A percentile compares a stretch with the other conserved stretches of the same genome.
Evolutionary conservation across 306 rosid genomes (phyloP).

Genomic region (Glycyrrhiza uralensis): DNA sequence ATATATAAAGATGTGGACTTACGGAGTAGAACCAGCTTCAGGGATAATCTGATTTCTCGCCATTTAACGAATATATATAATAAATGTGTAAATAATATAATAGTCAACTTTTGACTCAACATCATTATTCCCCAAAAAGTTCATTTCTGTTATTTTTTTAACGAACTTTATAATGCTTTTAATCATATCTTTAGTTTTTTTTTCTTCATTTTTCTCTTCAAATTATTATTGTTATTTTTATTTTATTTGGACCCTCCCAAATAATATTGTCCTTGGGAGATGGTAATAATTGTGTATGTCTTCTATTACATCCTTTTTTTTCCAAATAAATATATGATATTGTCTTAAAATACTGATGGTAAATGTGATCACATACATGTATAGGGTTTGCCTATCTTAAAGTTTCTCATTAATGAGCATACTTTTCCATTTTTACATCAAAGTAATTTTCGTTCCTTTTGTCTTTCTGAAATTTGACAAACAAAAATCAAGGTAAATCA

Average conservation of each 20-base stretch:
- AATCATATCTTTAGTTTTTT: neutral
- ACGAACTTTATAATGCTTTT: neutral
- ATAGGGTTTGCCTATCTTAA: neutral
- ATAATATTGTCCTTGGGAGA: neutral
- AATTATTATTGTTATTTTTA: neutral
- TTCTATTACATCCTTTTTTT: too few species aligned
- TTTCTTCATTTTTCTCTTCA: neutral
- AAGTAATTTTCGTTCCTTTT: neutral
- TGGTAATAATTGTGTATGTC: neutral
- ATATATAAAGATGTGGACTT: constrained; percentile 25
- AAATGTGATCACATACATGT: too few species aligned
- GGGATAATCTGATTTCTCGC: constrained; percentile 41
- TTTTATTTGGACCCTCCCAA: neutral
- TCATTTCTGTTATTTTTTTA: neutral
- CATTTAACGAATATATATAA: constrained; percentile 25
- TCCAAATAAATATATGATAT: neutral
- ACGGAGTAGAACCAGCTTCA: constrained; percentile 6
- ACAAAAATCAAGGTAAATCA: neutral
- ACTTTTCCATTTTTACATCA: neutral
- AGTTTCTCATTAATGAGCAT: neutral
- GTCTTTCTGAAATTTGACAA: too few species aligned
- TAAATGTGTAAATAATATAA: constrained; percentile 3
- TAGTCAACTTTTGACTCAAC: constrained; percentile 38
- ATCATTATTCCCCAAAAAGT: constrained; percentile 39
- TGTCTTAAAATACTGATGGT: too few species aligned